phyloP scores from a whole-genome alignment of 2,329 filamentous ascomycete genomes.

The Botrytis fabae region DNA sequence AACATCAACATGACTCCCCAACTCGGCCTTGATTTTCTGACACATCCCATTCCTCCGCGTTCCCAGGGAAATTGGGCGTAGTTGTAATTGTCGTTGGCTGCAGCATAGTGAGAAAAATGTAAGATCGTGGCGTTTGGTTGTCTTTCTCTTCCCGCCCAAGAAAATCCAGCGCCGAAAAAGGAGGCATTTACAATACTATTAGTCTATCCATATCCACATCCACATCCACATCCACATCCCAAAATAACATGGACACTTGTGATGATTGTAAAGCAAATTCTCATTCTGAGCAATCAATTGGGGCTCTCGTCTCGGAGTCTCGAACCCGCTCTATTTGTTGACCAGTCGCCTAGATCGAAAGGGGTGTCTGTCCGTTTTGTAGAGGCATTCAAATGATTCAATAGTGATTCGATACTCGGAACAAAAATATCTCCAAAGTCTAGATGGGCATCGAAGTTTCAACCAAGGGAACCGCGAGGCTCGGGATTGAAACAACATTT shows the following conservation, averaged over 20 bases:
- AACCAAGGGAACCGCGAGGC: neutral
- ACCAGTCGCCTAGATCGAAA: neutral
- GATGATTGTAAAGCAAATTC: too few species aligned
- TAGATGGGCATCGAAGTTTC: neutral
- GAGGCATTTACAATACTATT: neutral
- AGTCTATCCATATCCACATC: neutral
- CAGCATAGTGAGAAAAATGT: neutral
- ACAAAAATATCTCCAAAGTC: neutral
- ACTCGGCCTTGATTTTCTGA: neutral
- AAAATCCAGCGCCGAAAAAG: neutral
- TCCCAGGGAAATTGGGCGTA: neutral
- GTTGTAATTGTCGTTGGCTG: too few species aligned
- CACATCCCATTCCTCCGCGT: conserved; percentile 1
- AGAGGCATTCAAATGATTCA: neutral
- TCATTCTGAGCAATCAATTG: neutral
- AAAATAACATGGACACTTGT: neutral
- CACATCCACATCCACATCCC: neutral
- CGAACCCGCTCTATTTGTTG: neutral
- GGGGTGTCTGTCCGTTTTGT: neutral
- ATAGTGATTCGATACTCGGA: neutral
- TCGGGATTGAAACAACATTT: neutral
- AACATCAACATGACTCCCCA: neutral
- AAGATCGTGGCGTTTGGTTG: conserved; percentile 8
- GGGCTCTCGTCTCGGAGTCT: neutral
- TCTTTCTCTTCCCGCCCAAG: neutral